Evolutionary conservation across 2,329 filamentous ascomycete genomes (phyloP), one percentile per base, ranked within the genome.

Genomic region (Colletotrichum sp.): DNA sequence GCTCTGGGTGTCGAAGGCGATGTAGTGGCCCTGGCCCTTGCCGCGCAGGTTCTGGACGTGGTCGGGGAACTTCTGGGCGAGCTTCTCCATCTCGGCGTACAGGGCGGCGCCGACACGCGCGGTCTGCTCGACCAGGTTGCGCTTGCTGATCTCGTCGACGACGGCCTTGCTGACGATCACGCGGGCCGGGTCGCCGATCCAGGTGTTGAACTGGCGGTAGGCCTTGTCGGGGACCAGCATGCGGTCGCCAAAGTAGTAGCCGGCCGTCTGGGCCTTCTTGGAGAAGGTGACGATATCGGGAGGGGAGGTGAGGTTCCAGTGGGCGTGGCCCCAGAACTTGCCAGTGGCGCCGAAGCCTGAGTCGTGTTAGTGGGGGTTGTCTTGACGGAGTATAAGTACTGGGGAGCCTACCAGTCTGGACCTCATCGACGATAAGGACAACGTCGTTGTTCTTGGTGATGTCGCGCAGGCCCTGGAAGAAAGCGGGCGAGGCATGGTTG

Each of bases 211-310:
- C 86, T 96, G 95, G 78, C 95, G 91, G 87, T 96, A 96, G 34
- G 95, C 93, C 88, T 95, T 95, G 86, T 96, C 95, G 28, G 95
- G 95, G 67, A 93, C 88, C 67, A 96, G 88, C 60, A 90, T 91
- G n/a, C 90, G 89, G 88, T 96, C 93, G 59, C 93, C 93, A 82
- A 92, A 96, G 88, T 95, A 96, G 88, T 95, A 96, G 5, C 95
- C 95, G 15, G 95, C 95, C 18, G 95, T 94, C 86, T 96, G 95
- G 3, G 95, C 95, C 87, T 96, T 96, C 90, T 96, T 96, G 79
- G 91, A 94, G 88, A 96, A 96, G 32, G 95, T 96, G n/a, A 96
- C 95, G 87, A 96, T 96, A 83, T 96, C 95, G 3, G 95, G 95
- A 26, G 94, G 93, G 13, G 91, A 87, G 55, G 87, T 81, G 59